Conservation (phyloP, 1,284 basidiomycete species). For the Ganoderma meredithae region DNA sequence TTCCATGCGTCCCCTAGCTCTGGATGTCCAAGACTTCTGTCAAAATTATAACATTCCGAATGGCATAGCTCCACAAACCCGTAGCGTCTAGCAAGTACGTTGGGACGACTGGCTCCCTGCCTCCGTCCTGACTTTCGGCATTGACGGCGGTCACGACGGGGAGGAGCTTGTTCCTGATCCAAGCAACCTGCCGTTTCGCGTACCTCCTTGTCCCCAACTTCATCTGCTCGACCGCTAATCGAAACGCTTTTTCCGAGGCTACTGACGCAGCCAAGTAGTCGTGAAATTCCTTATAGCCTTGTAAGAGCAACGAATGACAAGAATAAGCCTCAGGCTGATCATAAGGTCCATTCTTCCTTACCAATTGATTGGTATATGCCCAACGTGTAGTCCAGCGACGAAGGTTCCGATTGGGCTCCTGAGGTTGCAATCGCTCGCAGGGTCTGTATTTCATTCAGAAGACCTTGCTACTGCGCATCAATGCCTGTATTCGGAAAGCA, state of each 20-base stretch:
- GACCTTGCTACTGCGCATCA: constrained; percentile 65
- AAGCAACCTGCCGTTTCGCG: constrained; percentile 90
- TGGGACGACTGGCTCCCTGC: constrained; percentile 41
- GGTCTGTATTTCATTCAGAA: constrained; percentile 82
- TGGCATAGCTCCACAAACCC: constrained; percentile 50
- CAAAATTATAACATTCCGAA: constrained; percentile 4
- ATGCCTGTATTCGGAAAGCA: constrained; percentile 12
- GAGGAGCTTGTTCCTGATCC: constrained; percentile 92
- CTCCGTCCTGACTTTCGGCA: constrained; percentile 33
- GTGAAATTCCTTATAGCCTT: constrained; percentile 93
- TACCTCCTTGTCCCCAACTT: constrained; percentile 92
- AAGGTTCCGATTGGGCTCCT: constrained; percentile 3
- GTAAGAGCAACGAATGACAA: neutral
- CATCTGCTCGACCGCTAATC: constrained; percentile 77
- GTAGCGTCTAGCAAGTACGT: constrained; percentile 81
- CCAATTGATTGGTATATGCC: constrained; percentile 98
- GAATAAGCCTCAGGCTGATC: neutral
- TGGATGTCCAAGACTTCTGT: constrained; percentile 36
- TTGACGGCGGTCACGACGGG: constrained; percentile 73
- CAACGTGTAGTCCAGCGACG: constrained; percentile 64
- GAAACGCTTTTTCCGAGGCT: constrained; percentile 56
- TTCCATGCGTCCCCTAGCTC: constrained; percentile 70
- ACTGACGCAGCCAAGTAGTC: constrained; percentile 59
- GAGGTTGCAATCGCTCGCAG: constrained; percentile 50
- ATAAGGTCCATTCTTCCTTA: constrained; percentile 40